Conservation (phyloP, 306 rosid species). For the Casuarina cunninghamiana region DNA sequence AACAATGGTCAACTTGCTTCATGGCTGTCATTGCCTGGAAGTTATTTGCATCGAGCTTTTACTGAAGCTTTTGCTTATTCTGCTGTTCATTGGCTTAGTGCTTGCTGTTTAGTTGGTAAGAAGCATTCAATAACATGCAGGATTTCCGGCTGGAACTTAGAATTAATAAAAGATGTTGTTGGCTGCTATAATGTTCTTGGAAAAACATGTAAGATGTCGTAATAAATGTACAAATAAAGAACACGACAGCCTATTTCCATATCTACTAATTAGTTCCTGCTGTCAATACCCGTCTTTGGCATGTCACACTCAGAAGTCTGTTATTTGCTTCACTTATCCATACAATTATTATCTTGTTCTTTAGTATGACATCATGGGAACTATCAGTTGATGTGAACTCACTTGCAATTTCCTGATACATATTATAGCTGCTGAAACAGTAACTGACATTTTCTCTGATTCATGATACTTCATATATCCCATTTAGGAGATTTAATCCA, state of each 20-base stretch:
- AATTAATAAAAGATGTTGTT: too few relatives aligned
- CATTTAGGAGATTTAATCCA: not conserved
- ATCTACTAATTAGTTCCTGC: not conserved
- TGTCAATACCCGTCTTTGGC: not conserved
- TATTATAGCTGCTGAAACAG: not conserved
- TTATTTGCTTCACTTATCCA: not conserved
- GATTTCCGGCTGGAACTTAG: not conserved
- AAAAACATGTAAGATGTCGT: not conserved
- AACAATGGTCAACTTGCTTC: not conserved
- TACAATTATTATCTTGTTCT: not conserved
- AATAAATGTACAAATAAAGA: not conserved
- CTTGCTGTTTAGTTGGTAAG: not conserved
- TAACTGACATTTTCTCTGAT: not conserved
- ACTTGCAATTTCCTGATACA: not conserved
- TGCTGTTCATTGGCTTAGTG: not conserved
- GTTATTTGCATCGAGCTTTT: constrained; percentile 1
- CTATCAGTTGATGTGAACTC: not conserved
- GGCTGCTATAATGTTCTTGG: not conserved
- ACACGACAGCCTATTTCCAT: not conserved
- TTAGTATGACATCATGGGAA: not conserved
- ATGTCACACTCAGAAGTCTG: not conserved
- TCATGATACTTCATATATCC: not conserved
- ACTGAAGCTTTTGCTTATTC: not conserved
- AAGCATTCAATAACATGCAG: not conserved
- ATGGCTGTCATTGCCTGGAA: not conserved